Percentiles rank a stretch among this genome's conserved stretches.
Evolutionary conservation across 2,329 filamentous ascomycete species (phyloP).

Genomic region (Ciborinia camelliae): DNA sequence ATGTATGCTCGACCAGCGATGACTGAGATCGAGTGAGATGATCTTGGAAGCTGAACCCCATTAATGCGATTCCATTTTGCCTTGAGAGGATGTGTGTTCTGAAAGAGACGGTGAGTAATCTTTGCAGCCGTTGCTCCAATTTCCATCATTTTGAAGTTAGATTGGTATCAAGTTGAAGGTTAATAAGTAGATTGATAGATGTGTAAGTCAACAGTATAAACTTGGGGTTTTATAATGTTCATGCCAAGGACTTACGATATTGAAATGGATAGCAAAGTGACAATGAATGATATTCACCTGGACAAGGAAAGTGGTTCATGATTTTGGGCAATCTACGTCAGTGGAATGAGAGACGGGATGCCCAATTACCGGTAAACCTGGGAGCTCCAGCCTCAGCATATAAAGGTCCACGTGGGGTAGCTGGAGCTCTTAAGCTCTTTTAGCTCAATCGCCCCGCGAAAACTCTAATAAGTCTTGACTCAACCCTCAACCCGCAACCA

Average conservation of each 20-base stretch:
- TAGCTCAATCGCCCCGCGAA: too few species aligned
- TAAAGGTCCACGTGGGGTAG: not conserved
- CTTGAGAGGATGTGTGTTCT: conserved; percentile 41
- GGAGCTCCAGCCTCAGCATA: not conserved
- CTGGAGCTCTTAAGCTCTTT: too few species aligned
- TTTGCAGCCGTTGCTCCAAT: conserved; percentile 27
- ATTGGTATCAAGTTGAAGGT: not conserved
- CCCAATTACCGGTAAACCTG: too few species aligned
- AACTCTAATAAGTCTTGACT: too few species aligned
- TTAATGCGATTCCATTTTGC: conserved; percentile 59
- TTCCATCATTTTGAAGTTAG: conserved; percentile 33
- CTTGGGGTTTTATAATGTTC: not conserved
- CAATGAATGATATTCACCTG: not conserved
- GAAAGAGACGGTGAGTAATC: conserved; percentile 30
- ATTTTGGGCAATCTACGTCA: not conserved
- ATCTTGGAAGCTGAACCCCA: conserved; percentile 59
- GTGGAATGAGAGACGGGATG: not conserved
- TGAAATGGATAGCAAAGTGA: not conserved
- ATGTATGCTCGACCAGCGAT: conserved; percentile 59
- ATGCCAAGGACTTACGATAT: not conserved
- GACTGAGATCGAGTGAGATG: conserved; percentile 68
- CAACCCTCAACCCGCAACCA: too few species aligned
- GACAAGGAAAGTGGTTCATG: conserved; percentile 12
- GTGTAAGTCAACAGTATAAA: not conserved
- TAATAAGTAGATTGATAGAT: not conserved